These are phyloP conservation scores for Jimgerdemannia lactiflua DNA, from an alignment of 192 early-diverging fungal species.

Conservation along the genomic window DNA sequence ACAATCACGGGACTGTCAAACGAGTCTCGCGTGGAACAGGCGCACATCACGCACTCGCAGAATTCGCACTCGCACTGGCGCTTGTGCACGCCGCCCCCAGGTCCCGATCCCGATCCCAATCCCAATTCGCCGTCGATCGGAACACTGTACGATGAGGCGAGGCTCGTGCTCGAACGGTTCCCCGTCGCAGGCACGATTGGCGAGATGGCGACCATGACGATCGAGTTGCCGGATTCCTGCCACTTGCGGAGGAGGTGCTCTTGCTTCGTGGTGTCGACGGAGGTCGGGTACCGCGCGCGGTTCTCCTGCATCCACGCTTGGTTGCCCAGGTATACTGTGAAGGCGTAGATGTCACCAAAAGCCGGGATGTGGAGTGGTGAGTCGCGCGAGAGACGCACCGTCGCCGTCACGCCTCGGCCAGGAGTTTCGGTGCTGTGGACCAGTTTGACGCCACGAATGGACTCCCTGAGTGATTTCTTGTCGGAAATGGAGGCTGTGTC, in stretches of 20 bases:
- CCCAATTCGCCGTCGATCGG: conserved; percentile 16
- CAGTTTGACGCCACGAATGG: conserved; percentile 39
- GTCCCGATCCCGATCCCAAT: background rate
- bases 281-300: conserved; percentile 25
- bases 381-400: conserved; percentile 30
- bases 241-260: conserved; percentile 36
- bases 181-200: conserved; percentile 10
- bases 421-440: conserved; percentile 56
- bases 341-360: conserved; percentile 15
- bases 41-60: conserved; percentile 32
- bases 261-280: background rate
- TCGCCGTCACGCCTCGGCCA: conserved; percentile 61
- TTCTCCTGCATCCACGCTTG: conserved; percentile 64
- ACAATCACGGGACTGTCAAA: conserved; percentile 37
- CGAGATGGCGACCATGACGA: conserved; percentile 49
- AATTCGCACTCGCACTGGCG: conserved; percentile 19
- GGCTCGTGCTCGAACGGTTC: background rate
- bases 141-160: background rate
- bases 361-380: conserved; percentile 2
- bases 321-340: conserved; percentile 59
- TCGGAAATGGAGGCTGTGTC: background rate
- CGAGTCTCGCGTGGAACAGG: conserved; percentile 21
- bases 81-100: background rate
- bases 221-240: conserved; percentile 56
- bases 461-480: conserved; percentile 12